Percentiles rank a stretch among this genome's conserved stretches.
These are phyloP conservation scores for Ailanthus altissimus DNA, from an alignment of 345 rosid genomes.

Conservation along the genomic window DNA sequence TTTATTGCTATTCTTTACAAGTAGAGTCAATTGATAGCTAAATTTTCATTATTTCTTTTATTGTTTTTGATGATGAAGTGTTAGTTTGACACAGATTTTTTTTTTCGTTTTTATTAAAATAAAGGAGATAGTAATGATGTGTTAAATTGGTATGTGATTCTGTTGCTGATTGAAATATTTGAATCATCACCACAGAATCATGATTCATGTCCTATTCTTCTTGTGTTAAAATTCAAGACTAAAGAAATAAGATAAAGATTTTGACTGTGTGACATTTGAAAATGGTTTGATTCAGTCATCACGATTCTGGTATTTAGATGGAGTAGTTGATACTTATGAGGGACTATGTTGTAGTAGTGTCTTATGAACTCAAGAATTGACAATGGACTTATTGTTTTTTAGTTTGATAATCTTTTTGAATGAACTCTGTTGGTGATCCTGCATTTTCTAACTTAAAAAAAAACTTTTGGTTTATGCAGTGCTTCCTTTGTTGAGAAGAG, in stretches of 20 bases:
- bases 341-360: not conserved
- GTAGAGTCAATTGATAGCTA: not conserved
- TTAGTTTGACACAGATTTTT: not conserved
- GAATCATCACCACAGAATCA: not conserved
- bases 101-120: no score
- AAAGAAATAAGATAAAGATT: not conserved
- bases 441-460: not conserved
- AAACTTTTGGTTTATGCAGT: not conserved
- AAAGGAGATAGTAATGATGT: not conserved
- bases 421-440: not conserved
- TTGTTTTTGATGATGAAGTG: not conserved
- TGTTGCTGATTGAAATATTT: not conserved
- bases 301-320: not conserved
- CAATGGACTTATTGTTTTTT: not conserved
- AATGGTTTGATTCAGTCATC: not conserved
- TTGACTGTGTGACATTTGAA: not conserved
- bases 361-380: not conserved
- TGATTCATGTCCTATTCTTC: not conserved
- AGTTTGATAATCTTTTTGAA: not conserved
- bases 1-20: not conserved
- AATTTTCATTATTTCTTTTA: not conserved
- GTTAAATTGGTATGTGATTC: not conserved
- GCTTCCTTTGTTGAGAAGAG: slow-evolving; percentile 15
- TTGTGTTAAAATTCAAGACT: not conserved
- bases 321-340: no score